Conservation (phyloP, 176 grass and related monocot genomes). For the Zoysia pacifica region DNA sequence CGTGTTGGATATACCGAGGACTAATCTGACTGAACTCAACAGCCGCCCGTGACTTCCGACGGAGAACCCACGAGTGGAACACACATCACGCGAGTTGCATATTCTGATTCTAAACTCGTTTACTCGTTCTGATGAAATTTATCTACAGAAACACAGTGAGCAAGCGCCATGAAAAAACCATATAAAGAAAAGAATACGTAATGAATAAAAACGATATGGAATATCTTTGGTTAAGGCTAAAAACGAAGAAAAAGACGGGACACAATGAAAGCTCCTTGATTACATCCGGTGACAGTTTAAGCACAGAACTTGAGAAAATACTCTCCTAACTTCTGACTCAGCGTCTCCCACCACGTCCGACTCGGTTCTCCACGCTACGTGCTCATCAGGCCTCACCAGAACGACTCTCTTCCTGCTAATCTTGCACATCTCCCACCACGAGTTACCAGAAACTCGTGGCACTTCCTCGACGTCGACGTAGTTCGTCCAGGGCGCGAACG, state of each 20-base stretch:
- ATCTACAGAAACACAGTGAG: too few species aligned
- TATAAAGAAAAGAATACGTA: too few species aligned
- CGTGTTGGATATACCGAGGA: background rate
- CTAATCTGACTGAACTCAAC: background rate
- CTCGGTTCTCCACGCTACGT: conserved; percentile 77
- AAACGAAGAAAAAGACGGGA: too few species aligned
- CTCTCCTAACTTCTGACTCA: conserved; percentile 49
- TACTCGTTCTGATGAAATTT: background rate
- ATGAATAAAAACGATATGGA: too few species aligned
- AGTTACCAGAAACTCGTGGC: conserved; percentile 32
- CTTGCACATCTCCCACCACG: conserved; percentile 82
- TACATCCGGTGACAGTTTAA: conserved; percentile 20
- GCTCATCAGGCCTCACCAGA: conserved; percentile 91
- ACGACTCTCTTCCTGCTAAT: conserved; percentile 55
- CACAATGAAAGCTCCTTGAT: background rate
- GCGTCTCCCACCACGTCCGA: conserved; percentile 41
- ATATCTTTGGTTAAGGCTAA: too few species aligned
- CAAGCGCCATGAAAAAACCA: too few species aligned
- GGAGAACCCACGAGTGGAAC: too few species aligned
- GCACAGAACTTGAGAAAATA: conserved; percentile 60
- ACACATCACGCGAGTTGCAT: background rate
- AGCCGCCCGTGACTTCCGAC: too few species aligned
- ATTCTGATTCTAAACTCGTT: background rate
- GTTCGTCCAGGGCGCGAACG: conserved; percentile 62
- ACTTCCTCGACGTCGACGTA: conserved; percentile 68